Evolutionary conservation across 805 yeast genomes (phyloP), one percentile per base, ranked within the genome.

Genomic region (Sugiyamaella qingdaonensis): DNA sequence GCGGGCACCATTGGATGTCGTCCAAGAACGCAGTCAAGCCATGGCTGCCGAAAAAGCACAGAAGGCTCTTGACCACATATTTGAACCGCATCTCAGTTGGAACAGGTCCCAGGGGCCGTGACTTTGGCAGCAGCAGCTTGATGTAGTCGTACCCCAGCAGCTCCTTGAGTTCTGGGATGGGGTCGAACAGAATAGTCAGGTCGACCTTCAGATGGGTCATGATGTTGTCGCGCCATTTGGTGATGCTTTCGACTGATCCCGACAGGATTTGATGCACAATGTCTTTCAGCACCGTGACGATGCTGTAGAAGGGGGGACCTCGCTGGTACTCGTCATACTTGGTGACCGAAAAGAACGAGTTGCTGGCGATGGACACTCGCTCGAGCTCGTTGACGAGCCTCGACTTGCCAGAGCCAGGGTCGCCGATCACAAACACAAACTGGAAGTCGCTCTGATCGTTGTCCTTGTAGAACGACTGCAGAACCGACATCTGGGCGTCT

Each of bases 21-120:
- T 78, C 81, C 31, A 76, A 61, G 46, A 75, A 67, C 1, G 78
- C 55, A 0, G 80, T 76, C 37, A 78, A 63, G 2, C 81, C 80
- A 33, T 67, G 68, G 2, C 57, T 57, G 8, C 75, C 73, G 46
- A 78, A 65, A 2, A 78, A 59, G n/a, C 70, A 68, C 51, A 73
- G 72, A 13, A 79, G 59, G 14, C 67, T 59, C 51, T 76, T 77
- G 53, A 78, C 64, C n/a, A 75, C 65, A 54, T 70, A 72, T 49
- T 74, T 67, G 57, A 74, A 71, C 46, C 70, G 66, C 45, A 77
- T 53, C 54, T 78, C 82, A 19, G 64, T 60, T 43, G 68, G 67
- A 2, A 64, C 58, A 1, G 68, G 61, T 2, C 68, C 60, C 2
- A 60, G 46, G 11, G 54, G 57, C 16, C 61, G 63, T 9, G 63